phyloP scores from a whole-genome alignment of 2,329 filamentous ascomycete genomes.

The Colletotrichum plurivorum region DNA sequence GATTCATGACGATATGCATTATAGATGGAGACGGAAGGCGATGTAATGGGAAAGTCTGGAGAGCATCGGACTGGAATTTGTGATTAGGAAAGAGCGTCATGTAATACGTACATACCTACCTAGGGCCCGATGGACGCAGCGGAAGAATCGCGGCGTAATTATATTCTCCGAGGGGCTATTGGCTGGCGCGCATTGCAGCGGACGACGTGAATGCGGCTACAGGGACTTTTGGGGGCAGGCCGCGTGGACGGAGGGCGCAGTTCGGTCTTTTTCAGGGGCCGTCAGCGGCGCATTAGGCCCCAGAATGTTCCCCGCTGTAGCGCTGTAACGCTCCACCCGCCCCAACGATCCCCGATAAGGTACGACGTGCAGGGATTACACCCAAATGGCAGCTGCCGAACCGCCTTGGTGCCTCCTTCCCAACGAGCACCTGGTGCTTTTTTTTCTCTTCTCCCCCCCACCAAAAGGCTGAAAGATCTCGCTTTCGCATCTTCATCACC shows the following conservation, averaged over 20 bases:
- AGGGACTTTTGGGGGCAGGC: not conserved
- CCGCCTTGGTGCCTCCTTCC: conserved; percentile 4
- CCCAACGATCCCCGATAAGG: not conserved
- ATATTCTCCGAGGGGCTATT: not conserved
- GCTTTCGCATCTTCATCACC: conserved; percentile 1
- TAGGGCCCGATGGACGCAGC: too few relatives aligned
- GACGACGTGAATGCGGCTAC: too few relatives aligned
- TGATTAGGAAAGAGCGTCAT: too few relatives aligned
- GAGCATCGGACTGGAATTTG: not conserved
- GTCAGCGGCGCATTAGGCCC: not conserved
- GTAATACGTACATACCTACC: too few relatives aligned
- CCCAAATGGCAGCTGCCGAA: conserved; percentile 10
- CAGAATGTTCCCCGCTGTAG: not conserved
- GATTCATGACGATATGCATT: not conserved
- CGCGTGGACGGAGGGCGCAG: conserved; percentile 29
- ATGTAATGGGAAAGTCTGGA: not conserved
- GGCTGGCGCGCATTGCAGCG: too few relatives aligned
- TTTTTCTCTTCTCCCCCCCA: not conserved
- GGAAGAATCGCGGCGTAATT: conserved; percentile 21
- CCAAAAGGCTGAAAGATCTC: conserved; percentile 26
- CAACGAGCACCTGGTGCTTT: not conserved
- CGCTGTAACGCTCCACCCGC: too few relatives aligned
- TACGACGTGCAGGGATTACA: not conserved
- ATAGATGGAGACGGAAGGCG: not conserved
- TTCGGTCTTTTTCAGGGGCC: conserved; percentile 8